Base-by-base conservation (phyloP, 495 filamentous ascomycete species). In the Wilcoxina mikolae region DNA sequence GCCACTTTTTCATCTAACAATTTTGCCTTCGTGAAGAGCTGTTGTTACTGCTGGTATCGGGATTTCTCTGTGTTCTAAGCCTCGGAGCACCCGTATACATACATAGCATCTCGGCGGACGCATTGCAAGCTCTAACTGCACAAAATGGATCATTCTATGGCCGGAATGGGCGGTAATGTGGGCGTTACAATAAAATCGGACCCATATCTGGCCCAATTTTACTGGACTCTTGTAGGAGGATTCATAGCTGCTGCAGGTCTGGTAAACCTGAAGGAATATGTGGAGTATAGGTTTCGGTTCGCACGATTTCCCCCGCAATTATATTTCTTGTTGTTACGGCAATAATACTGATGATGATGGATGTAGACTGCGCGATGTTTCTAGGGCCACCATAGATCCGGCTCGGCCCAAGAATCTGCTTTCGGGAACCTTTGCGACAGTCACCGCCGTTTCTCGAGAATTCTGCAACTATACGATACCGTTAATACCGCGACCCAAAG, bases 401-500 rank as follows among this genome's bases (percentile, higher is more conserved):
- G 80, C 84, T 17, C 79, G 78, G 61, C 84, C 85, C 12, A 78
- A 75, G 58, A 77, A 75, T 42, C 18, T 60, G 1, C 70, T 81
- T 49, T 68, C 77, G 48, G 69, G 73, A 27, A 41, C 62, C 42
- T 80, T 77, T 70, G 84, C 84, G 9, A 87, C 85, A 1, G 55
- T 76, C 24, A 83, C 82, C 29, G 85, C 85, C 1, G 70, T 83
- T 25, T 60, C 68, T 18, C 77, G 85, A 55, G 85, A 91, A 67
- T 69, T 76, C 29, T 75, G 74, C 62, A 78, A 84, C 61, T 81
- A 77, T 7, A 77, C 82, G 49, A 68, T 74, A 28, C 76, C 78
- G 51, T 39, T 64, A 11, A 20, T 57, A 11, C 53, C 55, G 2
- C 33, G 54, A 9, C 58, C 58, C 11, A 50, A 60, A 25, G 45